Evolutionary conservation across 148 eudicot species (phyloP), one percentile per base, ranked within the genome.

Genomic region (Rhododendron vialii): DNA sequence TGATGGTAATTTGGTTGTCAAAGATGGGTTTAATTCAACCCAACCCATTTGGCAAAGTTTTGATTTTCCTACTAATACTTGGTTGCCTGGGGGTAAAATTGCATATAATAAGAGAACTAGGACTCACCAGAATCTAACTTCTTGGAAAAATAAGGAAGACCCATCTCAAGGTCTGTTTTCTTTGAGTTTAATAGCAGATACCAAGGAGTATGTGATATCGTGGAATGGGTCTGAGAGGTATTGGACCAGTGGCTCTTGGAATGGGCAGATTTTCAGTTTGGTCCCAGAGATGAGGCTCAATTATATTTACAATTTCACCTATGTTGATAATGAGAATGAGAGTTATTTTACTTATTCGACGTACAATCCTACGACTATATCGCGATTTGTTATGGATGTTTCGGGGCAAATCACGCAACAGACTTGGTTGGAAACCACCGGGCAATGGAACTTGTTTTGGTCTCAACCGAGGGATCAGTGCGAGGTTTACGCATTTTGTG

Each of bases 241-340:
- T 36, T 88, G 90, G 91, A 82, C 73, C 24, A 91, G 88, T 85
- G 92, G 92, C n/a, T 38, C 78, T 28, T 93, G 93, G 95, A 81
- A 90, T 89, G 90, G 87, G 38, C 84, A 83, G 79, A 86, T 88
- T 89, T 93, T 91, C 50, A 90, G 91, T 35, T 36, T 50, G 26
- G 91, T 91, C 1, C 94, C 95, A 35, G 95, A 91, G 67, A 93
- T 93, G 94, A 87, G 87, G 83, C 30, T 26, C 84, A 91, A 88
- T 85, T 89, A 82, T 82, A 86, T 88, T 1, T 92, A 86, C 47
- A 84, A 93, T 80, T 93, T 92, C 33, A 92, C 91, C 84, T 93
- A 90, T 89, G 24, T 80, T 20, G 81, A 87, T 57, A 90, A 91
- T 57, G 67, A 15, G 1, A 90, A 93, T 80, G 94, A 91, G 91